phyloP scores from a whole-genome alignment of 108 stramenopile species.

The Mediolabrus comicus region DNA sequence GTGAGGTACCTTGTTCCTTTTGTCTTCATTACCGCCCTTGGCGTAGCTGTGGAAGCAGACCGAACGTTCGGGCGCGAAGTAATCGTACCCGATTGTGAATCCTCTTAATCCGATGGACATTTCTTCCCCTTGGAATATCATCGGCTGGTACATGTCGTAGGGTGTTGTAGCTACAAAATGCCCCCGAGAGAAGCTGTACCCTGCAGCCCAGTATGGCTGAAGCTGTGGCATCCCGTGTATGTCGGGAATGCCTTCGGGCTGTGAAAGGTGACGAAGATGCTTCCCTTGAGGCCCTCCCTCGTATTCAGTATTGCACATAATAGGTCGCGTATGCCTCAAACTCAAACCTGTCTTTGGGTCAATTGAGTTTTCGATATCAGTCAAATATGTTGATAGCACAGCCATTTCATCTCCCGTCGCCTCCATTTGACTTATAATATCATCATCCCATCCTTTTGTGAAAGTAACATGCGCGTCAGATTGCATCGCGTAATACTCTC shows the following conservation, averaged over 20 bases:
- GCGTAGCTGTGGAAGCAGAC: conserved; percentile 67
- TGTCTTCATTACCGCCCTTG: conserved; percentile 22
- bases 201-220: conserved; percentile 85
- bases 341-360: conserved; percentile 39
- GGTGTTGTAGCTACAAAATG: conserved; percentile 52
- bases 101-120: conserved; percentile 57
- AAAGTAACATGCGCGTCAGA: conserved; percentile 81
- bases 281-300: conserved; percentile 44
- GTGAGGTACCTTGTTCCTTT: conserved; percentile 38
- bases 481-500: conserved; percentile 81
- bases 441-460: conserved; percentile 67
- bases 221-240: conserved; percentile 53
- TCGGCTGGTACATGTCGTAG: conserved; percentile 58
- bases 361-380: conserved; percentile 50
- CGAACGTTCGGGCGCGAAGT: conserved; percentile 52
- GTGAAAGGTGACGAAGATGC: conserved; percentile 56
- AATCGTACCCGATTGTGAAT: conserved; percentile 63
- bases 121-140: conserved; percentile 72
- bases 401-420: conserved; percentile 67
- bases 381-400: conserved; percentile 59
- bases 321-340: conserved; percentile 50
- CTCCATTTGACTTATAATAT: conserved; percentile 56
- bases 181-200: conserved; percentile 65
- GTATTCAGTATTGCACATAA: conserved; percentile 71
- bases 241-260: conserved; percentile 47